phyloP scores from a whole-genome alignment of 805 yeast genomes.

The Wickerhamomyces bovis region DNA sequence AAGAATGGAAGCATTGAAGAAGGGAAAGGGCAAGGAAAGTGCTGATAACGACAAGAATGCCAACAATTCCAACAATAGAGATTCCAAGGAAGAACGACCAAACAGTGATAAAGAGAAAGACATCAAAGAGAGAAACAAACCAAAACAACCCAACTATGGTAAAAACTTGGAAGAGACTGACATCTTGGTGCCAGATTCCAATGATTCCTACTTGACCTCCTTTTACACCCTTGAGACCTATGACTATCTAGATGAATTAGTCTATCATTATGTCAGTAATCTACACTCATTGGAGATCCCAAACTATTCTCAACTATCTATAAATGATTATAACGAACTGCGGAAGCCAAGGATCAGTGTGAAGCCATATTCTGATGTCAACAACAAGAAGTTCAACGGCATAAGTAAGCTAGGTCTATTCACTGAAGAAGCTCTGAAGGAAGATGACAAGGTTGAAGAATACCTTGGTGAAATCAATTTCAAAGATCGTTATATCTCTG shows the following conservation, averaged over 20 bases:
- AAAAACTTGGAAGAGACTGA: constrained; percentile 30
- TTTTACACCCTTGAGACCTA: constrained; percentile 28
- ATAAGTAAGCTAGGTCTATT: constrained; percentile 64
- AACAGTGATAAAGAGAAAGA: constrained; percentile 4
- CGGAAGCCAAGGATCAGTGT: constrained; percentile 37
- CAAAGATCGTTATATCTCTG: constrained; percentile 54
- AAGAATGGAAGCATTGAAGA: constrained; percentile 15
- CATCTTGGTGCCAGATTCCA: constrained; percentile 29
- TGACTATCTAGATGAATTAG: constrained; percentile 40
- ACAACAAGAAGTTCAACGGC: constrained; percentile 52
- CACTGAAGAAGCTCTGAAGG: constrained; percentile 31
- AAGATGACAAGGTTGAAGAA: constrained; percentile 50
- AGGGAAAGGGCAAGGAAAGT: constrained; percentile 10
- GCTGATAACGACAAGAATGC: constrained; percentile 3
- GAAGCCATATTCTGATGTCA: constrained; percentile 51
- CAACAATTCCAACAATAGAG: background rate
- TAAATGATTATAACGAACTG: constrained; percentile 21
- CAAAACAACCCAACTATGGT: constrained; percentile 16
- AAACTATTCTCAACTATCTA: constrained; percentile 16
- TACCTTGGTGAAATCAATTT: constrained; percentile 68
- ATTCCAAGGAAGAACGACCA: constrained; percentile 1
- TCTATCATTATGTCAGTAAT: constrained; percentile 40
- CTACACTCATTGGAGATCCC: background rate
- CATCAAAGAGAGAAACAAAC: constrained; percentile 9
- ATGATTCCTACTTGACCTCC: constrained; percentile 29